These are phyloP conservation scores for Pittosporum tobira DNA, from an alignment of 129 eudicot genomes.

Conservation along the genomic window DNA sequence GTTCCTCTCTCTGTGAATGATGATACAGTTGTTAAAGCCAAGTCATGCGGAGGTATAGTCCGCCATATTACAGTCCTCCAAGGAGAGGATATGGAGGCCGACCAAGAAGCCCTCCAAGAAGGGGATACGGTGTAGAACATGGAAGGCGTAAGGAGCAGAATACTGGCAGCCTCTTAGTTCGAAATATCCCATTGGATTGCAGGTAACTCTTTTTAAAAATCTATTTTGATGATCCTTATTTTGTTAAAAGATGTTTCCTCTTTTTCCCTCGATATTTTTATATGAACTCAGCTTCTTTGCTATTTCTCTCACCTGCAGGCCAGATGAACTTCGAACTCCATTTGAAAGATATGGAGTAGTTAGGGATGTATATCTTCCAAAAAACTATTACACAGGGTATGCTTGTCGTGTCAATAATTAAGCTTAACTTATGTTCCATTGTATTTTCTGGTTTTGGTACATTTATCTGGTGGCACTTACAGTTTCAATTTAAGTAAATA, in stretches of 20 bases:
- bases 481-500: no score
- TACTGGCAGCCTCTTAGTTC: conserved; percentile 62
- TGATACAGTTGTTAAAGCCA: conserved; percentile 13
- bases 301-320: conserved; percentile 24
- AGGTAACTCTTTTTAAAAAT: conserved; percentile 25
- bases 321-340: conserved; percentile 72
- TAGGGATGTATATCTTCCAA: conserved; percentile 67
- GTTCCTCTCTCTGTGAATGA: neutral
- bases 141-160: conserved; percentile 56
- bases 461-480: neutral
- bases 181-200: conserved; percentile 60
- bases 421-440: neutral
- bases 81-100: conserved; percentile 57
- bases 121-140: conserved; percentile 47
- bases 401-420: neutral
- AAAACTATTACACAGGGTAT: conserved; percentile 67
- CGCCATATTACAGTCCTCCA: conserved; percentile 58
- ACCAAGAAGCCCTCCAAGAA: conserved; percentile 55
- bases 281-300: neutral
- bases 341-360: conserved; percentile 68
- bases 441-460: neutral
- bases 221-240: neutral
- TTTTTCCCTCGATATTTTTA: neutral
- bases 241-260: neutral
- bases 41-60: conserved; percentile 59